Conservation (phyloP, 805 yeast genomes). For the Candida silvatica region DNA sequence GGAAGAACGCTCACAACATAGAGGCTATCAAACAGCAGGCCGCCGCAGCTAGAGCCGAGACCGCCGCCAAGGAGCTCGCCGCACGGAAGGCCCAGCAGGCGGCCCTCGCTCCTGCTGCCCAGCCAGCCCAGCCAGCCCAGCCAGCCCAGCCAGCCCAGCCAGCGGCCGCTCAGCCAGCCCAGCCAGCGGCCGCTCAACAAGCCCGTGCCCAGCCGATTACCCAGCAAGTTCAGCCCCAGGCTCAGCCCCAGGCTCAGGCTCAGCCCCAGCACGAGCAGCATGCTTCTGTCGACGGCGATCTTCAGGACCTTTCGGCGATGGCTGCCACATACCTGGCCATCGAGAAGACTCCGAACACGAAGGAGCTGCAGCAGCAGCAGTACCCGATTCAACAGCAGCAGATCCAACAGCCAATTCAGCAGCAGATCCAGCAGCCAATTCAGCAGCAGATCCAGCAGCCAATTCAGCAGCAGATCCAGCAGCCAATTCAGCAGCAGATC, state of each 20-base stretch:
- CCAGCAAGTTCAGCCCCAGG: slow-evolving; percentile 7
- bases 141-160: neutral
- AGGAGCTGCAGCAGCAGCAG: slow-evolving; percentile 3
- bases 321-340: slow-evolving; percentile 21
- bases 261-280: slow-evolving; percentile 8
- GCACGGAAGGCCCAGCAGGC: slow-evolving; percentile 1
- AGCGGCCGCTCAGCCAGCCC: neutral
- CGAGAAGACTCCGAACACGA: slow-evolving; percentile 18
- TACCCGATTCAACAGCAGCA: slow-evolving; percentile 10
- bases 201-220: slow-evolving; percentile 5
- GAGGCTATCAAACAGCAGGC: slow-evolving; percentile 20
- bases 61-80: slow-evolving; percentile 10
- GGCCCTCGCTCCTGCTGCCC: neutral
- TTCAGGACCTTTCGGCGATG: slow-evolving; percentile 24
- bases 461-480: too few relatives aligned
- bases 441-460: too few relatives aligned
- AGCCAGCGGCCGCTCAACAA: neutral
- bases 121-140: neutral
- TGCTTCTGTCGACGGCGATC: slow-evolving; percentile 18
- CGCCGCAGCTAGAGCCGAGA: slow-evolving; percentile 12
- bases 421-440: neutral
- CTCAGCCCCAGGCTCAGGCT: neutral
- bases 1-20: slow-evolving; percentile 23
- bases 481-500: too few relatives aligned
- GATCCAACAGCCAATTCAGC: neutral